Evolutionary conservation across 108 stramenopile species (phyloP).

Genomic region (Cylindrotheca fusiformis): DNA sequence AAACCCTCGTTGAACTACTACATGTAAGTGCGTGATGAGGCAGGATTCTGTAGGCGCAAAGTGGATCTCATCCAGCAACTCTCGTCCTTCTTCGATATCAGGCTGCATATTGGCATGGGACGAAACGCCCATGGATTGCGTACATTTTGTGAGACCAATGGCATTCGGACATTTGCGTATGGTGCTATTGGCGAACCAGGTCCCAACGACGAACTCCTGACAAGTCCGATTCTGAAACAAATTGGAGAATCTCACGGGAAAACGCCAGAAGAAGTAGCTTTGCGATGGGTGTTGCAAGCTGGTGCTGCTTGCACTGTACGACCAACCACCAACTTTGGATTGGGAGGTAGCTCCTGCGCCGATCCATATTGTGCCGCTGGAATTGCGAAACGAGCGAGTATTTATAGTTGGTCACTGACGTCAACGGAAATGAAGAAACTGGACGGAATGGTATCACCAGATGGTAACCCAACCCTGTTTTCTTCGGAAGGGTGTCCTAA

Average conservation of each 20-base stretch:
- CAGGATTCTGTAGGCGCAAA: no score
- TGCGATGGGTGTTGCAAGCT: constrained; percentile 50
- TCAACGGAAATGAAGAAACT: constrained; percentile 35
- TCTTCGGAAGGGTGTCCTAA: constrained; percentile 49
- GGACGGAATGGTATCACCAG: constrained; percentile 23
- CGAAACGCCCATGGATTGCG: constrained; percentile 32
- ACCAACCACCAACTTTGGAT: constrained; percentile 43
- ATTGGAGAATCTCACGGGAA: constrained; percentile 24
- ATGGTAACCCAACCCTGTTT: constrained; percentile 50
- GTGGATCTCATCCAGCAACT: constrained; percentile 1
- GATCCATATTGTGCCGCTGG: constrained; percentile 24
- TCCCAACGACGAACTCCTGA: constrained; percentile 32
- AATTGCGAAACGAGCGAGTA: constrained; percentile 19
- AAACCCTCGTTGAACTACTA: constrained; percentile 47
- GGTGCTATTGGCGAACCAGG: constrained; percentile 50
- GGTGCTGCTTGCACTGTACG: constrained; percentile 36
- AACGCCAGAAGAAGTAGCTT: constrained; percentile 40
- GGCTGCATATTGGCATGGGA: constrained; percentile 44
- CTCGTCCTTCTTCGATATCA: not conserved
- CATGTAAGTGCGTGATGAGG: constrained; percentile 13
- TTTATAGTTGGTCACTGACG: constrained; percentile 35
- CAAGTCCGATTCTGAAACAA: constrained; percentile 21
- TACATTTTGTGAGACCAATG: constrained; percentile 29
- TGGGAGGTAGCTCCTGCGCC: constrained; percentile 17
- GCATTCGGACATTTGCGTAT: constrained; percentile 55